Evolutionary conservation across 306 rosid genomes (phyloP).

Genomic region (Phaseolus lunatus): DNA sequence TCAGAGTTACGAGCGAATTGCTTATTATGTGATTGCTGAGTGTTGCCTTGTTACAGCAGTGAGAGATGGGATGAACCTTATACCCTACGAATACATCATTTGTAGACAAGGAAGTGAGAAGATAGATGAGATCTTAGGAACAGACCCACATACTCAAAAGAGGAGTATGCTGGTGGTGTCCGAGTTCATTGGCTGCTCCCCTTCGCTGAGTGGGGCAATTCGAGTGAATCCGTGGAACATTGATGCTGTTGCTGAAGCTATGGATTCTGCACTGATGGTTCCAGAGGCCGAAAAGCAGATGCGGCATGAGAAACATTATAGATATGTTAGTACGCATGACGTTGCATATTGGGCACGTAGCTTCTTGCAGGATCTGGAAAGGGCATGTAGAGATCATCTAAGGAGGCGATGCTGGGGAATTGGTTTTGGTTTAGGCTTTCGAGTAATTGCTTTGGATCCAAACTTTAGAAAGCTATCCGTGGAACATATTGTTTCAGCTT

Average conservation of each 20-base stretch:
- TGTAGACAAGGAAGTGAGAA: constrained; percentile 86
- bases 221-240: constrained; percentile 93
- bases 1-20: constrained; percentile 78
- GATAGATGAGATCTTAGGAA: constrained; percentile 71
- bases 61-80: constrained; percentile 94
- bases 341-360: constrained; percentile 94
- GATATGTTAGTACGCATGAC: constrained; percentile 89
- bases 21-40: constrained; percentile 81
- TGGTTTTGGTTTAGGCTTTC: constrained; percentile 88
- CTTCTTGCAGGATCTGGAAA: constrained; percentile 85
- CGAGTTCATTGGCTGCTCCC: constrained; percentile 93
- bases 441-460: constrained; percentile 89
- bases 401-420: constrained; percentile 95
- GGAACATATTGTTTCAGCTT: constrained; percentile 87
- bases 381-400: constrained; percentile 84
- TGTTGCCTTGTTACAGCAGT: constrained; percentile 95
- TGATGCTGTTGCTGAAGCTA: constrained; percentile 90
- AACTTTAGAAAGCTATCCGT: constrained; percentile 82
- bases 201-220: constrained; percentile 89
- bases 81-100: constrained; percentile 83
- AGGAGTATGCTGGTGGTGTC: constrained; percentile 86
- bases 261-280: constrained; percentile 75
- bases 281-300: constrained; percentile 79
- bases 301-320: constrained; percentile 88
- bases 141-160: constrained; percentile 53